phyloP scores from a whole-genome alignment of 352 stramenopile genomes.

The Phytophthora idaei region DNA sequence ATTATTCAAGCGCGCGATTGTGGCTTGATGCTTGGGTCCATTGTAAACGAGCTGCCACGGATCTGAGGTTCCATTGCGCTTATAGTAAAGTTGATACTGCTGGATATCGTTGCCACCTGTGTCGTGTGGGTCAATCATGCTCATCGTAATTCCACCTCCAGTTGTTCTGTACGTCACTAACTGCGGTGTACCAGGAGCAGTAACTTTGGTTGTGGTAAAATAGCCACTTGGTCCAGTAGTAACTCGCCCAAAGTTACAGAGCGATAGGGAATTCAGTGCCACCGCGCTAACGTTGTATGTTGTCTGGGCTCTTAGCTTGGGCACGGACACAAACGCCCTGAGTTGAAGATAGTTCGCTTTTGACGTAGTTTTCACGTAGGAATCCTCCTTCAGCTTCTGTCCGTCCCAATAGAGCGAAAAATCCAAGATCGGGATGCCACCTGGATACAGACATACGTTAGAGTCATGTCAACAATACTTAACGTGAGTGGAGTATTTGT shows the following conservation, averaged over 20 bases:
- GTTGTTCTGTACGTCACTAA: slow-evolving; percentile 36
- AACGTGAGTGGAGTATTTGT: neutral
- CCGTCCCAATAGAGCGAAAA: slow-evolving; percentile 54
- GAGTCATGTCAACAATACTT: neutral
- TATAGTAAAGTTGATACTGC: slow-evolving; percentile 51
- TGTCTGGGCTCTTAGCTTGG: slow-evolving; percentile 32
- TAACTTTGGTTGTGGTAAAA: slow-evolving; percentile 36
- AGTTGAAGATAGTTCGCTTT: slow-evolving; percentile 36
- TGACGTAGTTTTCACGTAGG: slow-evolving; percentile 10
- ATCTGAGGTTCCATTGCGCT: slow-evolving; percentile 13
- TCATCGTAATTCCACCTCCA: slow-evolving; percentile 56
- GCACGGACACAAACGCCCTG: slow-evolving; percentile 32
- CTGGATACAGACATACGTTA: slow-evolving; percentile 19
- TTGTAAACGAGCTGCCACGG: slow-evolving; percentile 49
- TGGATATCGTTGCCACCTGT: slow-evolving; percentile 48
- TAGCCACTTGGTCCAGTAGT: slow-evolving; percentile 18
- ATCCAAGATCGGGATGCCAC: slow-evolving; percentile 50
- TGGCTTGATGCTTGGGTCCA: slow-evolving; percentile 25
- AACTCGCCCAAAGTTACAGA: slow-evolving; percentile 49
- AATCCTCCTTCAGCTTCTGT: slow-evolving; percentile 21
- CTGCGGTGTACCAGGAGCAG: slow-evolving; percentile 34
- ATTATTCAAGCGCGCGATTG: slow-evolving; percentile 38
- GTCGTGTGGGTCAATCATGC: slow-evolving; percentile 50
- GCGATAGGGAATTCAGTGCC: slow-evolving; percentile 49
- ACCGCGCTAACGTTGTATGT: slow-evolving; percentile 41